Base-by-base conservation (phyloP, 768 basidiomycete genomes). In the Tylopilus subfusipes region DNA sequence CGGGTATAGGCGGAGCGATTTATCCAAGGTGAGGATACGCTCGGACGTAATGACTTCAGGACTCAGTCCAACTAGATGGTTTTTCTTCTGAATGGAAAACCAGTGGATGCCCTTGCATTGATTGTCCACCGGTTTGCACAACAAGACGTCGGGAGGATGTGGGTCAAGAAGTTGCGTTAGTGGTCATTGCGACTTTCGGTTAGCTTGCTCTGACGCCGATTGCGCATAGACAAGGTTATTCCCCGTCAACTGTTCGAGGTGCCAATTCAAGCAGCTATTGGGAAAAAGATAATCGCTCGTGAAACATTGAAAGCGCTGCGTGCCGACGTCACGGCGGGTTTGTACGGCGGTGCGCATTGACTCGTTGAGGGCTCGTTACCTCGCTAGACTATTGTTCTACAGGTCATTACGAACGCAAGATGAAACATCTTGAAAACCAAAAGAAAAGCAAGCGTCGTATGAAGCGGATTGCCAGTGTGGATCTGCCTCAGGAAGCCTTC, bases 401-500 rank as follows among this genome's bases (percentile, higher is more conserved):
- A 83, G 88, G 91, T 11, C 93, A 97, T 68, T 90, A 92, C 60
- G 93, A 96, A 67, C 88, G 96, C 54, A 98, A 97, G 70, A 81
- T 93, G 79, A 88, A 90, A 71, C 86, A 89, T 62, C 76, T 91
- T 13, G 82, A 88, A 63, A 88, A 89, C 64, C 96, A 99, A 71
- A 97, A 97, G 72, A 93, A 92, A 69, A 86, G 92, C 39, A 98
- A 98, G 72, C 82, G 85, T 48, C 79, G 80, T 56, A 87, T 98
- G 82, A 98, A 96, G 73, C 82, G 83, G 57, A 78, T 96, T 49
- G 93, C 94, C 33, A 85, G 77, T 53, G 91, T 98, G 48, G 86
- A 93, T 56, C 81, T 99, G 39, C 94, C 95, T 29, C 93, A 97
- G 64, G 93, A 95, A 64, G 96, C 95, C 2, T 98, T 99, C 80